Evolutionary conservation across 805 yeast species (phyloP).

Genomic region (Yarrowia bubula): DNA sequence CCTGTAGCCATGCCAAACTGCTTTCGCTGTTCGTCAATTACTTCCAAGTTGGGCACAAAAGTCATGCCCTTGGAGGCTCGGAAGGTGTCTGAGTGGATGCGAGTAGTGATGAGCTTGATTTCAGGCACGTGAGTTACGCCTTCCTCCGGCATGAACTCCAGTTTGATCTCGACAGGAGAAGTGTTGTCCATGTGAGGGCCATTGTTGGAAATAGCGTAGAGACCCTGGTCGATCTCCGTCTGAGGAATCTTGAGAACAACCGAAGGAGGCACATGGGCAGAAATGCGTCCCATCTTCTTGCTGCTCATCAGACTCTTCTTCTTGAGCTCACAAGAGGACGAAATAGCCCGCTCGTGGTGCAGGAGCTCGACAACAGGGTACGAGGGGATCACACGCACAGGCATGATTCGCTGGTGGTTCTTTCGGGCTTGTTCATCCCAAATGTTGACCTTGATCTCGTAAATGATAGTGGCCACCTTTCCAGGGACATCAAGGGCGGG

Average conservation of each 20-base stretch:
- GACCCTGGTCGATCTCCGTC: constrained; percentile 76
- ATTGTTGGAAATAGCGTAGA: constrained; percentile 56
- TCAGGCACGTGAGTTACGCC: constrained; percentile 6
- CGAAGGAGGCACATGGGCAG: constrained; percentile 19
- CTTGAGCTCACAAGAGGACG: constrained; percentile 13
- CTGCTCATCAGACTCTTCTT: constrained; percentile 5
- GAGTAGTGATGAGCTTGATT: constrained; percentile 12
- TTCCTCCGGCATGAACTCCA: constrained; percentile 10
- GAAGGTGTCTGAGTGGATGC: constrained; percentile 23
- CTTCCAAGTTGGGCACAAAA: constrained; percentile 20
- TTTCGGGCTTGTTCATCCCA: constrained; percentile 3
- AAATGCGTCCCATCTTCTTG: background rate
- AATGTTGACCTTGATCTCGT: constrained; percentile 19
- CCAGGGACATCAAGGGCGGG: constrained; percentile 20
- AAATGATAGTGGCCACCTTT: constrained; percentile 19
- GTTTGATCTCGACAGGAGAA: constrained; percentile 12
- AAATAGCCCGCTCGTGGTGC: constrained; percentile 19
- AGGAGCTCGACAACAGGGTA: constrained; percentile 20
- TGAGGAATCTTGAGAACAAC: constrained; percentile 26
- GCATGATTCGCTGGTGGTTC: constrained; percentile 16
- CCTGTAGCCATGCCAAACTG: background rate
- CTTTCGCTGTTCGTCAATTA: constrained; percentile 17
- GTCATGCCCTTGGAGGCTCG: constrained; percentile 20
- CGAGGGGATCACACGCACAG: constrained; percentile 21
- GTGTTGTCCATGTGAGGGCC: constrained; percentile 18